These are phyloP conservation scores for Apocynum venetum DNA, from an alignment of 257 asterid species.

Conservation along the genomic window DNA sequence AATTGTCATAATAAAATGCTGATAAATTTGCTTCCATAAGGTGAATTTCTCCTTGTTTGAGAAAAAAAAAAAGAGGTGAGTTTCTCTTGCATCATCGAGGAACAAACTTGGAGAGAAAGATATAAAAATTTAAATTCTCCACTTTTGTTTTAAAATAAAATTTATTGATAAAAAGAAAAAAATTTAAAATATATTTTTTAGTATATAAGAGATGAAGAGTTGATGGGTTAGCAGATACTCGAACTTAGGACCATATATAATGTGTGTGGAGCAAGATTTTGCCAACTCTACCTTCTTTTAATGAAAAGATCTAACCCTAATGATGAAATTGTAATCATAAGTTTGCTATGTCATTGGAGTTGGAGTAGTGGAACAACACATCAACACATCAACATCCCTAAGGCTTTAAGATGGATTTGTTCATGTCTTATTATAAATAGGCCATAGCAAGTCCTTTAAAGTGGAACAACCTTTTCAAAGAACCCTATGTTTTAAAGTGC, in stretches of 20 bases:
- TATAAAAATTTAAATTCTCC: background rate
- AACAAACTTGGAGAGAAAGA: background rate
- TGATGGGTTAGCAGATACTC: too few species aligned
- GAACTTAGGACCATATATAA: too few species aligned
- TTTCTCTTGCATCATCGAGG: background rate
- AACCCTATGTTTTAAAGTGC: background rate
- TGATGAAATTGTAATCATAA: constrained; percentile 1
- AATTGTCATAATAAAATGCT: too few species aligned
- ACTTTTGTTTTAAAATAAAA: background rate
- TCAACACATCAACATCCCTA: background rate
- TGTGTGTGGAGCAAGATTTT: too few species aligned
- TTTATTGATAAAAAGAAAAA: background rate
- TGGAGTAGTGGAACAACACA: background rate
- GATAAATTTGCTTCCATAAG: too few species aligned
- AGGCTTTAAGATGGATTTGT: background rate
- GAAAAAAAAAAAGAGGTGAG: too few species aligned
- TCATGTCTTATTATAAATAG: constrained; percentile 5
- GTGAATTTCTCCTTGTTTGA: too few species aligned
- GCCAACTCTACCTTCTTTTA: background rate
- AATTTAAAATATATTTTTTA: background rate
- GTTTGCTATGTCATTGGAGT: background rate
- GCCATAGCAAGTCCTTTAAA: background rate
- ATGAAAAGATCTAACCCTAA: background rate
- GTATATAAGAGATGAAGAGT: too few species aligned
- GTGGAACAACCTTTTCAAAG: constrained; percentile 4